Base-by-base conservation (phyloP, 202 grass and related monocot genomes). In the Digitaria exilis region DNA sequence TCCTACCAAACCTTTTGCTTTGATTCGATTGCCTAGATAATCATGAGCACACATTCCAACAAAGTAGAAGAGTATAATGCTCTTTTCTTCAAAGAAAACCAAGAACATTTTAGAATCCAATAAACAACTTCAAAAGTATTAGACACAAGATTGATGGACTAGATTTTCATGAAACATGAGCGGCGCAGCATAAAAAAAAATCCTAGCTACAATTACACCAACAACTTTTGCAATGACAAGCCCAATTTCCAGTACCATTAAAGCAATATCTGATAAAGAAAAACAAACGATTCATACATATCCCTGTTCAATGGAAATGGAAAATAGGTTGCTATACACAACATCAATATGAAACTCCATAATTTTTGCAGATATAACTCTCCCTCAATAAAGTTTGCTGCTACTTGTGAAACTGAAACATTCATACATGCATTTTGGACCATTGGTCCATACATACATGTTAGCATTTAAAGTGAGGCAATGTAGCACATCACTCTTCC, bases 391-490 rank as follows among this genome's bases (percentile, higher is more conserved):
- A 39, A 39, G 2, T 10, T 3, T 19, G 22, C 22, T 32, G 7
- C 45, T 73, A 48, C 10, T 10, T 15, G 51, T 25, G 13, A 21
- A 34, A 84, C 42, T 25, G 6, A 67, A 42, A 30, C n/a, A 65
- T 15, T 12, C 25, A 29, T 65, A 34, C 16, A 18, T 21, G 31
- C 8, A 65, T 37, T 35, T 35, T 34, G 64, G 49, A 56, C 39
- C 25, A 80, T 21, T 69, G 67, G 25, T 65, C 24, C 77, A 67
- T 73, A 46, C 48, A 80, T 37, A 46, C 48, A 80, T 37, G 58
- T 32, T 7, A 80, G 25, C 59, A 74, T 45, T 57, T 42, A 86
- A 57, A 46, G 52, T 35, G 46, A 57, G 55, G 46, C 32, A 73
- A 65, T 44, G 56, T 65, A 74, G 30, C 28, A 35, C 57, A 30